Conservation (phyloP, 495 filamentous ascomycete species). For the Ascobolus immersus region DNA sequence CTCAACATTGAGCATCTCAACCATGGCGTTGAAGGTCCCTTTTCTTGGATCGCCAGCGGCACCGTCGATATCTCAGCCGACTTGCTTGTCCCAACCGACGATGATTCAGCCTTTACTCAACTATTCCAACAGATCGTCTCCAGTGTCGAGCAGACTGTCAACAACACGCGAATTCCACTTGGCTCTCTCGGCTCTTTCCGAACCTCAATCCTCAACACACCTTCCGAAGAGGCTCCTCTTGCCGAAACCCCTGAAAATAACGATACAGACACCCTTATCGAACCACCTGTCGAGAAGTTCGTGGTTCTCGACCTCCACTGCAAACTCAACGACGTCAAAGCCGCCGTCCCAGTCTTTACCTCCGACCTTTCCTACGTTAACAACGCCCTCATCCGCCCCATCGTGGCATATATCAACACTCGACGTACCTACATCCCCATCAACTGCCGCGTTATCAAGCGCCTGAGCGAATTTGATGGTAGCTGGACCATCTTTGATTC, state of each 20-base stretch:
- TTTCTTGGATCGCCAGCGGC: constrained; percentile 91
- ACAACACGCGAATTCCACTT: constrained; percentile 18
- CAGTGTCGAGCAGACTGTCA: constrained; percentile 72
- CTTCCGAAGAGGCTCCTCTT: constrained; percentile 8
- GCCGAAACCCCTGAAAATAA: constrained; percentile 10
- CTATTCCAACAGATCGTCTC: constrained; percentile 89
- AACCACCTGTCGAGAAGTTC: constrained; percentile 49
- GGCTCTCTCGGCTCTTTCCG: not conserved
- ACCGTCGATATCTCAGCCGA: constrained; percentile 93
- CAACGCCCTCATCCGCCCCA: constrained; percentile 77
- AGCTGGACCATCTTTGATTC: constrained; percentile 89
- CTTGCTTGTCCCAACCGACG: constrained; percentile 69
- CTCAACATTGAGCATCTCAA: constrained; percentile 92
- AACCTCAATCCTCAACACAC: constrained; percentile 8
- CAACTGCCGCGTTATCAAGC: constrained; percentile 79
- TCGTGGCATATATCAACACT: constrained; percentile 97
- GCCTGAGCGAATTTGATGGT: constrained; percentile 67
- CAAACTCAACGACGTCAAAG: constrained; percentile 75
- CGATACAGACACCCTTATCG: no score
- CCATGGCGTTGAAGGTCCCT: constrained; percentile 74
- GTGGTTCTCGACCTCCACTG: constrained; percentile 73
- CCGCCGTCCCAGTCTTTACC: constrained; percentile 75
- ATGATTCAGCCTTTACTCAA: constrained; percentile 65
- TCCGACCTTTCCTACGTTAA: constrained; percentile 78
- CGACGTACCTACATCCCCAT: constrained; percentile 82